Conservation (phyloP, 73 alveolate species). For the Paramecium sonneborni region DNA sequence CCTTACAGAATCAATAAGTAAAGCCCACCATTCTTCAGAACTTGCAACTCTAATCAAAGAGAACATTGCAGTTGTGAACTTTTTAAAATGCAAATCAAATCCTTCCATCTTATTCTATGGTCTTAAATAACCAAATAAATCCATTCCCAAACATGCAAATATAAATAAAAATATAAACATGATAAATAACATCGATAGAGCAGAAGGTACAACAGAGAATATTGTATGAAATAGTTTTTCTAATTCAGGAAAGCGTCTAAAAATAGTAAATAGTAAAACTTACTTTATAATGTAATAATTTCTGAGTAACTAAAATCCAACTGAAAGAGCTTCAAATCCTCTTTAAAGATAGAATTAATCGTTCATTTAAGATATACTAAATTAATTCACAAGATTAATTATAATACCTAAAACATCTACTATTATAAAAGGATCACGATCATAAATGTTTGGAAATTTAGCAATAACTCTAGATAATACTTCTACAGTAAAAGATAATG, state of each 20-base stretch:
- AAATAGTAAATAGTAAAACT: not conserved
- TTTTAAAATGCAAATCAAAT: conserved; percentile 43
- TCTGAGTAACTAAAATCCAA: conserved; percentile 17
- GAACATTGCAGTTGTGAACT: conserved; percentile 50
- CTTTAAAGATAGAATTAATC: not conserved
- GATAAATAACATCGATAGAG: conserved; percentile 21
- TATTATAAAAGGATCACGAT: not conserved
- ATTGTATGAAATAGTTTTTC: conserved; percentile 48
- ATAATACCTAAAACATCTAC: not conserved
- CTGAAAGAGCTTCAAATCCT: conserved; percentile 1
- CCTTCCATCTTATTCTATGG: conserved; percentile 27
- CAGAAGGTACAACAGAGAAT: conserved; percentile 47
- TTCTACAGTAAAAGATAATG: not conserved
- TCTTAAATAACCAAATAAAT: conserved; percentile 50
- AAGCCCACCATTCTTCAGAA: conserved; percentile 56
- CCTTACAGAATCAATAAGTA: conserved; percentile 12
- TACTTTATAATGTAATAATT: conserved; percentile 4
- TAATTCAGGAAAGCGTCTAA: conserved; percentile 15
- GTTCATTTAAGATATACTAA: not conserved
- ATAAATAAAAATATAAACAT: conserved; percentile 48
- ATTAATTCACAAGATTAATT: not conserved
- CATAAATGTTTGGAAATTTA: not conserved
- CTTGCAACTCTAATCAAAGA: conserved; percentile 60
- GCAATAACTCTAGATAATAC: not conserved
- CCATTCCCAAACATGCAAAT: conserved; percentile 40